Evolutionary conservation across 768 basidiomycete genomes (phyloP).

Genomic region (Asterophora lycoperdoides): DNA sequence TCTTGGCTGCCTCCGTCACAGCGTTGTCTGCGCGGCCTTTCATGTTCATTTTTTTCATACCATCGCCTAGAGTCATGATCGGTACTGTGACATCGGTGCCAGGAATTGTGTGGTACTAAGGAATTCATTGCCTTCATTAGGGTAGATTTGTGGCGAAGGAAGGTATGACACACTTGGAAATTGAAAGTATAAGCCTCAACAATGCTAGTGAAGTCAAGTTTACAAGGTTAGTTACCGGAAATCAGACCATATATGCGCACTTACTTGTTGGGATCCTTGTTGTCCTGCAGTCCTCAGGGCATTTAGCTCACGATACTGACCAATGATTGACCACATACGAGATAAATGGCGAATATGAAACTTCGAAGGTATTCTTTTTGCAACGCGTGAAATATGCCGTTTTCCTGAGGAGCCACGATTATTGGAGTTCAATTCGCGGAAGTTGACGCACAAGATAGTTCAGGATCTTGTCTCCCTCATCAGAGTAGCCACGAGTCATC

Average conservation of each 20-base stretch:
- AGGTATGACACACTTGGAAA: slow-evolving; percentile 51
- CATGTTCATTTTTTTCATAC: slow-evolving; percentile 47
- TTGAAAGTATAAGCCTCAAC: slow-evolving; percentile 89
- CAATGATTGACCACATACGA: slow-evolving; percentile 42
- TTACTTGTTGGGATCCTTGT: slow-evolving; percentile 80
- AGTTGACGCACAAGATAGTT: slow-evolving; percentile 64
- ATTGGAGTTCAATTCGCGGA: slow-evolving; percentile 11
- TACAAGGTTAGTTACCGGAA: slow-evolving; percentile 1
- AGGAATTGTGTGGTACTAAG: slow-evolving; percentile 64
- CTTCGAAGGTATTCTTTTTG: slow-evolving; percentile 81
- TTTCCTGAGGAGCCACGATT: slow-evolving; percentile 47
- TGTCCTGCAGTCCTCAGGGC: slow-evolving; percentile 49
- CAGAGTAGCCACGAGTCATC: slow-evolving; percentile 72
- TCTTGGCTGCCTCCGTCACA: slow-evolving; percentile 51
- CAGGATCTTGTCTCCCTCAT: slow-evolving; percentile 77
- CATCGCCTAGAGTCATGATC: slow-evolving; percentile 68
- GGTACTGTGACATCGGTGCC: slow-evolving; percentile 60
- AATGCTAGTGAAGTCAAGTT: slow-evolving; percentile 44
- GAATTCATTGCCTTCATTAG: not conserved
- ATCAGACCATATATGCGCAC: slow-evolving; percentile 27
- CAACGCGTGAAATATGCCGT: slow-evolving; percentile 83
- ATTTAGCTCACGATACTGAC: not conserved
- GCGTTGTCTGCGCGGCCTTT: slow-evolving; percentile 44
- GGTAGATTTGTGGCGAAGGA: slow-evolving; percentile 6
- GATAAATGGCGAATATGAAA: slow-evolving; percentile 81